Evolutionary conservation across 179 eudicot genomes (phyloP).

Genomic region (Beta lomatogona): DNA sequence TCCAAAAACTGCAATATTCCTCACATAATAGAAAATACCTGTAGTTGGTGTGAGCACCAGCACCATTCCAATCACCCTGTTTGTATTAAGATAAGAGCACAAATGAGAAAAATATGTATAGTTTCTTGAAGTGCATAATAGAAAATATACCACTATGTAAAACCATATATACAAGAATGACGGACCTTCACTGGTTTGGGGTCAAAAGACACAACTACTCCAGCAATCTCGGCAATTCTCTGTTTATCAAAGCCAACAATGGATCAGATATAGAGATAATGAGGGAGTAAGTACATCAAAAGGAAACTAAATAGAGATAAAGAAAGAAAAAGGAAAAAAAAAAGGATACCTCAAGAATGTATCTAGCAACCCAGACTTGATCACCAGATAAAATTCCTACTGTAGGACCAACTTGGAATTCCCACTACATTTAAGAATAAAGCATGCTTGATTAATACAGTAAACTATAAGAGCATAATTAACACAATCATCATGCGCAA

Average conservation of each 20-base stretch:
- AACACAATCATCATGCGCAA: neutral
- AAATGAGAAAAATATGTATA: neutral
- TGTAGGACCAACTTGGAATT: conserved; percentile 70
- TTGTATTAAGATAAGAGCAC: neutral
- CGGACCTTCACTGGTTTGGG: conserved; percentile 54
- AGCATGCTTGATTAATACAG: neutral
- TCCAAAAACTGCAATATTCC: too few relatives aligned
- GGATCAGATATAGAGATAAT: neutral
- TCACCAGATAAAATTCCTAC: conserved; percentile 68
- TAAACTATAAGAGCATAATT: neutral
- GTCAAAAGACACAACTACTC: conserved; percentile 57
- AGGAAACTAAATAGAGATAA: neutral
- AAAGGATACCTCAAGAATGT: conserved; percentile 59
- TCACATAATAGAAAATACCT: too few relatives aligned
- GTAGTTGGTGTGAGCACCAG: conserved; percentile 75
- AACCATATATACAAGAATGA: neutral
- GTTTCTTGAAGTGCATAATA: neutral
- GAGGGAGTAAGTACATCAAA: neutral
- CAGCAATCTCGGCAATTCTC: conserved; percentile 70
- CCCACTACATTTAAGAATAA: conserved; percentile 45
- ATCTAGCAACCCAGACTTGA: conserved; percentile 71
- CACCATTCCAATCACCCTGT: conserved; percentile 80
- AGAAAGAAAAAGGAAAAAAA: neutral
- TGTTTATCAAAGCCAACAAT: conserved; percentile 25
- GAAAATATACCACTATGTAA: neutral